Evolutionary conservation across 768 basidiomycete genomes (phyloP).

Genomic region (Leucocoprinus leucothites): DNA sequence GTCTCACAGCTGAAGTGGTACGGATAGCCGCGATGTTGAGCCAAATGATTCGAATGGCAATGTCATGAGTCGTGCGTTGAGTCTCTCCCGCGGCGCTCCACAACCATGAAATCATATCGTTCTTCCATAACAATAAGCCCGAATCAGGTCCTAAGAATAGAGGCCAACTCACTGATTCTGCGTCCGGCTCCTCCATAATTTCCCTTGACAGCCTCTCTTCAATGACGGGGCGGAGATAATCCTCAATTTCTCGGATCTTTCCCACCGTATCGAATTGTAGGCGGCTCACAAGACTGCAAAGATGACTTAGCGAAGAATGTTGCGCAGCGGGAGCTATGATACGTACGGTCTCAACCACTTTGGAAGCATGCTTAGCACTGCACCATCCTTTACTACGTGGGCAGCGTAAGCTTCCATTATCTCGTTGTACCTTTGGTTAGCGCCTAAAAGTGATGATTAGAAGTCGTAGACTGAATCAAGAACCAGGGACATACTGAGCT

Average conservation of each 20-base stretch:
- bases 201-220: background rate
- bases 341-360: background rate
- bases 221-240: background rate
- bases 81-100: slow-evolving; percentile 27
- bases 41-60: slow-evolving; percentile 28
- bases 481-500: background rate
- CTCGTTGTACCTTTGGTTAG: background rate
- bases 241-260: background rate
- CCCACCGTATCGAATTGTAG: background rate
- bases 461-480: background rate
- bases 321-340: background rate
- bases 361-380: background rate
- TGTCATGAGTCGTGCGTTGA: slow-evolving; percentile 21
- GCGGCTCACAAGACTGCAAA: background rate
- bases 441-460: background rate
- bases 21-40: slow-evolving; percentile 36
- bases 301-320: background rate
- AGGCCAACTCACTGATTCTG: background rate
- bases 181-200: background rate
- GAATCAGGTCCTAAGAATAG: background rate
- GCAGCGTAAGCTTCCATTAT: background rate
- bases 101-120: slow-evolving; percentile 37
- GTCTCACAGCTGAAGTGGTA: slow-evolving; percentile 32
- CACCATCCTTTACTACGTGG: background rate
- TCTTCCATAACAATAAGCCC: slow-evolving; percentile 18